Base-by-base conservation (phyloP, 129 eudicot species). In the Ambrosia trifida region DNA sequence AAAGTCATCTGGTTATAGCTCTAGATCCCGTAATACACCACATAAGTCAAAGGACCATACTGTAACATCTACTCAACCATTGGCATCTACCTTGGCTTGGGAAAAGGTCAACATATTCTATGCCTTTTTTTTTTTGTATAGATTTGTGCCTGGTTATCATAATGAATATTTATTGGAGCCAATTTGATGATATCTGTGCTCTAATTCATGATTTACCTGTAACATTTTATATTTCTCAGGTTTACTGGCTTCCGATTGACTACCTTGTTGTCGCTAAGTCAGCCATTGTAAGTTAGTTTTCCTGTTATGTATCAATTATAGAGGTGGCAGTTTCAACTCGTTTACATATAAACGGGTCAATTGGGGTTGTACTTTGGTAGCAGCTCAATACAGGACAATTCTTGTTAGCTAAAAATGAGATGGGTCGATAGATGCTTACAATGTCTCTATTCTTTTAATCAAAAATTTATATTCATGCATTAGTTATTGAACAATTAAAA, bases 211-310 rank as follows among this genome's bases (percentile, higher is more conserved):
- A 41, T 62, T 69, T 73, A 43, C 47, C 4, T 28, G 11, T 53
- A 58, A 64, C 14, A 18, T 33, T 19, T 17, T 20, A 46, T 44
- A 38, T 62, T n/a, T n/a, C 11, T 68, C 66, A 92, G 98, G 98
- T 92, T 73, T 92, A 89, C 78, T 92, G 98, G 98, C 89, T 92
- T 68, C 69, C 78, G 54, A 83, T 89, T 47, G 95, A 92, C 79
- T 92, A 92, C 80, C 98, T 92, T 75, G 61, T 74, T 61, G 88
- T 89, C 38, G 95, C 98, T 8, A 92, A 87, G 66, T 85, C 98
- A 14, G 95, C 98, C 19, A 85, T 87, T 73, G 98, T 92, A 77
- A 87, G 98, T 89, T 70, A 28, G 7, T 61, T 69, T 69, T 16
- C 2, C 11, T 76, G 30, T 64, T 18, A 28, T 20, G 56, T 12